A percentile compares a stretch with the other conserved stretches of the same genome.
Evolutionary conservation across 2,329 filamentous ascomycete genomes (phyloP).

Genomic region (Cercospora janseana): DNA sequence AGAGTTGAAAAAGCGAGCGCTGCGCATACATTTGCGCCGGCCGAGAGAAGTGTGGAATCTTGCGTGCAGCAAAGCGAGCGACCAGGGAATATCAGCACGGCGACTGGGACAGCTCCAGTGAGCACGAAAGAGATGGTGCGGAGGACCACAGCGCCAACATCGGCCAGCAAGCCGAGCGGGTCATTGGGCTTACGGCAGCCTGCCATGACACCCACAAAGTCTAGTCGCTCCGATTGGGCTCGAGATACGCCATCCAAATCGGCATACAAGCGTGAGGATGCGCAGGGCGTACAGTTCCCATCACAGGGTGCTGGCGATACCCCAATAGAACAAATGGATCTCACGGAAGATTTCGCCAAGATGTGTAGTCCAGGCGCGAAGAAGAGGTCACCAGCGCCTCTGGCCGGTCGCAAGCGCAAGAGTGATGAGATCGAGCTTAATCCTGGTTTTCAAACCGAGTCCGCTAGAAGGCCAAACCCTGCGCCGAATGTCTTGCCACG

Average conservation of each 20-base stretch:
- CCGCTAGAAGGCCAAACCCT: slow-evolving; percentile 14
- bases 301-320: slow-evolving; percentile 12
- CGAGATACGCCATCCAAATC: too few species aligned
- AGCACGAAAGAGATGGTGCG: slow-evolving; percentile 51
- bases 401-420: slow-evolving; percentile 44
- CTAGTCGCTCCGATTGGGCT: background rate
- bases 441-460: slow-evolving; percentile 26
- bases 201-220: slow-evolving; percentile 19
- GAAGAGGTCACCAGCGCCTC: slow-evolving; percentile 9
- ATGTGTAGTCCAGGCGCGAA: slow-evolving; percentile 26
- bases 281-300: too few species aligned
- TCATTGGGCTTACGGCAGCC: slow-evolving; percentile 18
- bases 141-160: slow-evolving; percentile 45
- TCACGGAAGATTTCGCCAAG: slow-evolving; percentile 33
- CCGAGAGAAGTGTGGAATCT: background rate
- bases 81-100: background rate
- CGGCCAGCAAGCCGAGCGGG: slow-evolving; percentile 39
- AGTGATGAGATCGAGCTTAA: slow-evolving; percentile 47
- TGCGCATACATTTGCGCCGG: background rate
- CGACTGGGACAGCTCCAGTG: too few species aligned
- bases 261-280: too few species aligned
- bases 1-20: background rate
- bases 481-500: slow-evolving; percentile 9
- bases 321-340: slow-evolving; percentile 36
- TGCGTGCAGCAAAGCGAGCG: too few species aligned